A percentile compares a stretch with the other conserved stretches of the same genome.
These are phyloP conservation scores for Penicillium cataractarum DNA, from an alignment of 495 filamentous ascomycete genomes.

Conservation along the genomic window DNA sequence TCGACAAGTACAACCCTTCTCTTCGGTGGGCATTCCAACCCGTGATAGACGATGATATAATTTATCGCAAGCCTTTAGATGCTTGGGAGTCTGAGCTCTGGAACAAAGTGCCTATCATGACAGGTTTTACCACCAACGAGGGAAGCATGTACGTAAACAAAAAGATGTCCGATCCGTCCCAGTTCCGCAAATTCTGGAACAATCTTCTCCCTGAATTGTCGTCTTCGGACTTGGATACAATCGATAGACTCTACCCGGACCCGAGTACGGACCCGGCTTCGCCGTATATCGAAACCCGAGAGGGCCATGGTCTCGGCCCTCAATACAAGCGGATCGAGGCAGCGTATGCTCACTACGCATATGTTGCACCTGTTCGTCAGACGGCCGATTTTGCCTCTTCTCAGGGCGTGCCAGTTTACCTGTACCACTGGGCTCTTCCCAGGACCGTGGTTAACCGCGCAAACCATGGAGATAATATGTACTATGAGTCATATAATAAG, in stretches of 20 bases:
- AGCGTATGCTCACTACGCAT: conserved; percentile 68
- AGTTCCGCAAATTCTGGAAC: conserved; percentile 60
- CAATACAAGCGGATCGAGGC: conserved; percentile 65
- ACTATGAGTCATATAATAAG: conserved; percentile 58
- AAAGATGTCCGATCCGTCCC: conserved; percentile 41
- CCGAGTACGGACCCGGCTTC: conserved; percentile 40
- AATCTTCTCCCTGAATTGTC: conserved; percentile 57
- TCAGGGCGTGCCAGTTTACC: conserved; percentile 48
- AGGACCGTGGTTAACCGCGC: conserved; percentile 52
- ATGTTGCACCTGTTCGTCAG: conserved; percentile 66
- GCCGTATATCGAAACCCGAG: conserved; percentile 41
- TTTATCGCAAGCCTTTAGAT: conserved; percentile 58
- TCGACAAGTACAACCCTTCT: conserved; percentile 53
- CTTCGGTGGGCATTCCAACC: conserved; percentile 72
- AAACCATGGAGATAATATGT: conserved; percentile 63
- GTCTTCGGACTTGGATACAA: conserved; percentile 46
- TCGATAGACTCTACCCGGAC: conserved; percentile 62
- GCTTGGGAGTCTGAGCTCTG: conserved; percentile 56
- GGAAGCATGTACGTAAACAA: conserved; percentile 62
- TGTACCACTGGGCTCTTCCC: conserved; percentile 62
- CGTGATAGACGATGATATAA: conserved; percentile 61
- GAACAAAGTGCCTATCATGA: conserved; percentile 63
- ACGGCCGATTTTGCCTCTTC: conserved; percentile 55
- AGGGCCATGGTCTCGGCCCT: conserved; percentile 44
- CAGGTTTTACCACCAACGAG: conserved; percentile 69